Base-by-base conservation (phyloP, 495 filamentous ascomycete species). In the Parathielavia hyrcaniae region DNA sequence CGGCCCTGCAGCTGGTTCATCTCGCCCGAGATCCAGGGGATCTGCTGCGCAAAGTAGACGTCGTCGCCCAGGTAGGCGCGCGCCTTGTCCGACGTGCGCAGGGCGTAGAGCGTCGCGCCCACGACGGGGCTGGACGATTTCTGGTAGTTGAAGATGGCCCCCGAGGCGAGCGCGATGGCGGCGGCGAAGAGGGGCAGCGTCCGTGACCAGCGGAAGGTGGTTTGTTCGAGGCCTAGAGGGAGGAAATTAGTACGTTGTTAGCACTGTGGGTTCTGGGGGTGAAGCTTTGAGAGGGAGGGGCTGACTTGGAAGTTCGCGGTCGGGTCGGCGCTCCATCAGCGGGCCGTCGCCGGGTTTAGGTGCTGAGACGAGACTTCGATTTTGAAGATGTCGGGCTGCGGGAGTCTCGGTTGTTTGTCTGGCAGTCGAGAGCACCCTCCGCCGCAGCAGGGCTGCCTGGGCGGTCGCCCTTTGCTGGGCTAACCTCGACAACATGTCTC, bases 81-180 rank as follows among this genome's bases (percentile, higher is more conserved):
- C 38, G 90, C 93, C 53, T 76, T 72, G 8, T 80, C 73, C 47
- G 86, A 88, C 13, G 87, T 95, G 53, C 93, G 88, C 44, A 98
- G 80, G 1, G 92, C 86, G 76, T 97, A 98, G 2, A 98, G 79
- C 7, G 89, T 92, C 45, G 86, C 88, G 57, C 80, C 83, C 5
- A 96, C 89, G 13, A 97, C 83, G 53, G 86, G 86, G 17, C 83
- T 87, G 3, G 87, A 89, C 3, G 83, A 80, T 68, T 96, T 96
- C 66, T 98, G 92, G 80, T 98, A 97, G 77, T 98, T 98, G 86
- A 98, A 97, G 70, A 96, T 93, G 44, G 83, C 88, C 39, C 93
- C 75, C 59, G 86, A 83, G 50, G 83, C 84, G 19, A 76, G 76
- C 35, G 81, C 81, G 52, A 92, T 77, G 46, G 84, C 71, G 41